Percentiles rank a stretch among this genome's conserved stretches.
These are phyloP conservation scores for Hemisphaericaspora xylofermentans DNA, from an alignment of 1,139 yeast genomes.

Conservation along the genomic window DNA sequence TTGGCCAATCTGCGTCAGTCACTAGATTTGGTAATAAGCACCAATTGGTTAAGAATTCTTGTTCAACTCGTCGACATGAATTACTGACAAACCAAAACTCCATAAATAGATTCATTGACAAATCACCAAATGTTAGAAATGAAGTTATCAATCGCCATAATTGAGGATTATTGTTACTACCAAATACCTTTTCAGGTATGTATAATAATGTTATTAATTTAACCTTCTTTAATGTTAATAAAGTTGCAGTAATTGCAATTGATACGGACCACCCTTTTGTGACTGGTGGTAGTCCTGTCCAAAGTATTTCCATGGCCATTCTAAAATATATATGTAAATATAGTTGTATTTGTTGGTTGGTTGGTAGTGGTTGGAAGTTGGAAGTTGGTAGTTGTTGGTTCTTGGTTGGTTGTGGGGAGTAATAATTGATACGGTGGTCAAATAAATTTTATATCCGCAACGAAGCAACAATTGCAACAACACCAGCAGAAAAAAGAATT, in stretches of 20 bases:
- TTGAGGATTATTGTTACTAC: constrained; percentile 20
- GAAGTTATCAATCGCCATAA: constrained; percentile 41
- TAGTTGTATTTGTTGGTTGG: not conserved
- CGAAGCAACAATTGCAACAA: no score
- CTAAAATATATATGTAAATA: no score
- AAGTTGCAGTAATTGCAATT: constrained; percentile 19
- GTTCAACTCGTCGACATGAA: constrained; percentile 23
- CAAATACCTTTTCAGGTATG: constrained; percentile 27
- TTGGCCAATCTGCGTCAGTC: constrained; percentile 15
- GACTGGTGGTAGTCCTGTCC: constrained; percentile 29
- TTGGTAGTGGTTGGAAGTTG: not conserved
- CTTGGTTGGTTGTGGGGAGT: no score
- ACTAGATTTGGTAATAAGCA: constrained; percentile 20
- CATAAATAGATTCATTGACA: constrained; percentile 23
- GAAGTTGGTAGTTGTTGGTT: not conserved
- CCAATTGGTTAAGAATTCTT: constrained; percentile 15
- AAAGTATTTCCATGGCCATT: constrained; percentile 15
- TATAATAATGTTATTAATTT: constrained; percentile 18
- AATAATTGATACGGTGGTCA: no score
- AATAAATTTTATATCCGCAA: no score
- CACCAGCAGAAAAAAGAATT: no score
- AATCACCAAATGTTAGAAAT: constrained; percentile 33
- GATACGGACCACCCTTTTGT: constrained; percentile 31
- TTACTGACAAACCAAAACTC: constrained; percentile 19
- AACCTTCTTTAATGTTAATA: constrained; percentile 19